Evolutionary conservation across 192 early-diverging fungal genomes (phyloP).

Genomic region (Mortierella hygrophila): DNA sequence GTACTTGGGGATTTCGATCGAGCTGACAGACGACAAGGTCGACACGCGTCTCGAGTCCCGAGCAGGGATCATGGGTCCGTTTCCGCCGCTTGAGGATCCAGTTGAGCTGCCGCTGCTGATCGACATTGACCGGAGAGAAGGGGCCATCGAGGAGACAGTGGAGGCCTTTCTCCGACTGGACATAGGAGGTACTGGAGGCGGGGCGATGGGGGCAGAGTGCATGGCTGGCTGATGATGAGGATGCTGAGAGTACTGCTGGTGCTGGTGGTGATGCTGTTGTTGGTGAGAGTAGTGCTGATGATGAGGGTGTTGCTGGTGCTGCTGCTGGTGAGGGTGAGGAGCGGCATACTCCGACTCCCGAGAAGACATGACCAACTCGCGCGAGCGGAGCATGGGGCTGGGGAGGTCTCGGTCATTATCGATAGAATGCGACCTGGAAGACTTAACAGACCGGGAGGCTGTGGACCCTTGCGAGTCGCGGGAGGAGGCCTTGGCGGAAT

Average conservation of each 20-base stretch:
- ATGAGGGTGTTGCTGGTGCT: not conserved
- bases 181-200: constrained; percentile 22
- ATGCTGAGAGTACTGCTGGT: not conserved
- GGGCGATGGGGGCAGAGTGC: not conserved
- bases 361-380: constrained; percentile 18
- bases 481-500: constrained; percentile 51
- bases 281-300: not conserved
- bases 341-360: constrained; percentile 16
- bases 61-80: constrained; percentile 33
- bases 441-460: constrained; percentile 26
- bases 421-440: constrained; percentile 38
- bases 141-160: constrained; percentile 39
- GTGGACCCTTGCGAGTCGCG: constrained; percentile 42
- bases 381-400: constrained; percentile 32
- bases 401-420: constrained; percentile 31
- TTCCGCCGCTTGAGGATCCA: constrained; percentile 18
- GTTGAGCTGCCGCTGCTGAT: constrained; percentile 46
- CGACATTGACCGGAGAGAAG: constrained; percentile 43
- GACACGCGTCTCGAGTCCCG: constrained; percentile 48
- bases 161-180: constrained; percentile 46
- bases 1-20: constrained; percentile 30
- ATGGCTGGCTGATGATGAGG: not conserved
- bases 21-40: constrained; percentile 41
- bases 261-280: not conserved
- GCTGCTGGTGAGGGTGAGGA: not conserved